These are phyloP conservation scores for Candida pini DNA, from an alignment of 805 yeast genomes.

Conservation along the genomic window DNA sequence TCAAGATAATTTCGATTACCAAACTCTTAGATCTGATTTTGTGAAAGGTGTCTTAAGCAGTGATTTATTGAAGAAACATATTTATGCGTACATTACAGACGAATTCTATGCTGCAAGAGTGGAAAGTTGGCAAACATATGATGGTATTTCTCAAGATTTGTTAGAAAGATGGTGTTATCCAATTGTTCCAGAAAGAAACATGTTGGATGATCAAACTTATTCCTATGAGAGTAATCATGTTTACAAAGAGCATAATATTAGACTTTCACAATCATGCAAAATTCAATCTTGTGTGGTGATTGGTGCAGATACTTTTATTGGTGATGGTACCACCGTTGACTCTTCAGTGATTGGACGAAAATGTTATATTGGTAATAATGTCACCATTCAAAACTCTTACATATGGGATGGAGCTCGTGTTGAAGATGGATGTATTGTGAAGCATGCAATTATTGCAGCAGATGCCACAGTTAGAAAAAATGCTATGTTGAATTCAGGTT, in stretches of 20 bases:
- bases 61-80: slow-evolving; percentile 84
- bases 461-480: slow-evolving; percentile 48
- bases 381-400: slow-evolving; percentile 64
- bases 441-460: slow-evolving; percentile 67
- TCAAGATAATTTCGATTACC: slow-evolving; percentile 95
- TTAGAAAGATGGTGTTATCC: slow-evolving; percentile 93
- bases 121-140: slow-evolving; percentile 92
- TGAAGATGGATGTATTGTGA: slow-evolving; percentile 55
- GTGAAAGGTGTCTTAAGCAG: slow-evolving; percentile 86
- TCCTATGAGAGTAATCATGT: slow-evolving; percentile 78
- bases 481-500: slow-evolving; percentile 56
- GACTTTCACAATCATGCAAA: slow-evolving; percentile 87
- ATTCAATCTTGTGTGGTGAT: slow-evolving; percentile 77
- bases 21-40: slow-evolving; percentile 77
- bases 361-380: slow-evolving; percentile 79
- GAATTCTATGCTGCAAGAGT: slow-evolving; percentile 89
- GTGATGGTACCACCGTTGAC: slow-evolving; percentile 61
- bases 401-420: slow-evolving; percentile 81
- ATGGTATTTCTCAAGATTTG: slow-evolving; percentile 84
- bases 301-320: slow-evolving; percentile 72
- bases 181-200: slow-evolving; percentile 78
- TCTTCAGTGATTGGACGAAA: slow-evolving; percentile 81
- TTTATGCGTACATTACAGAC: slow-evolving; percentile 79
- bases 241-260: slow-evolving; percentile 84
- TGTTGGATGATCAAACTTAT: slow-evolving; percentile 66